Base-by-base conservation (phyloP, 306 rosid genomes). In the Rosa rugosa region DNA sequence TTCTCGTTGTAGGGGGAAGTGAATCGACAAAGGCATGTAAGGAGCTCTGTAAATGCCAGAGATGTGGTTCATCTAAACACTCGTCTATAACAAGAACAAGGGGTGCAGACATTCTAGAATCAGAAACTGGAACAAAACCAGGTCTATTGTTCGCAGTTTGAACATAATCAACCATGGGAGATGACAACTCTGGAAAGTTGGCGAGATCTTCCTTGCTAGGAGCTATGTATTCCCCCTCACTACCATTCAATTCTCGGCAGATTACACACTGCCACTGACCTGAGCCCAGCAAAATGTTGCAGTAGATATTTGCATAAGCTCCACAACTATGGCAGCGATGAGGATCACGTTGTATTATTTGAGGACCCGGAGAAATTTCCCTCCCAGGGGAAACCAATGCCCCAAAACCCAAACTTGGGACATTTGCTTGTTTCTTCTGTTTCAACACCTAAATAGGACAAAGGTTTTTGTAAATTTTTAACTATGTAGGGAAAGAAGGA, bases 181-280 rank as follows among this genome's bases (percentile, higher is more conserved):
- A 91, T 59, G 98, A 88, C 72, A 93, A 82, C 85, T 96, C 99
- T n/a, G 96, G 93, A 84, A 93, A 93, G 66, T 90, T 88, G 67
- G 56, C 81, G 69, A 93, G 97, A 80, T 89, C 92, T 83, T 91
- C 97, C 83, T 84, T 91, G 89, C 89, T 87, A 57, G 86, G 85
- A 44, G 94, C 95, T 54, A 87, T 79, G 69, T 96, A 96, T 86
- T 96, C 99, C 5, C 94, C 93, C 14, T 89, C 94, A 79, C 98
- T 96, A 80, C 88, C 93, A 81, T 93, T 96, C 80, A 93, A 85
- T 65, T 93, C 80, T 79, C 94, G 77, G 81, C 99, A 96, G 75
- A 96, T 84, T 60, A 96, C 97, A 84, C 99, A 96, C 80, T 96
- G 97, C 98, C 99, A 96, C 90, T 96, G 98, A 75, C 99, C 99